Evolutionary conservation across 345 rosid genomes (phyloP), one percentile per base, ranked within the genome.

Genomic region (Citrus inodora): DNA sequence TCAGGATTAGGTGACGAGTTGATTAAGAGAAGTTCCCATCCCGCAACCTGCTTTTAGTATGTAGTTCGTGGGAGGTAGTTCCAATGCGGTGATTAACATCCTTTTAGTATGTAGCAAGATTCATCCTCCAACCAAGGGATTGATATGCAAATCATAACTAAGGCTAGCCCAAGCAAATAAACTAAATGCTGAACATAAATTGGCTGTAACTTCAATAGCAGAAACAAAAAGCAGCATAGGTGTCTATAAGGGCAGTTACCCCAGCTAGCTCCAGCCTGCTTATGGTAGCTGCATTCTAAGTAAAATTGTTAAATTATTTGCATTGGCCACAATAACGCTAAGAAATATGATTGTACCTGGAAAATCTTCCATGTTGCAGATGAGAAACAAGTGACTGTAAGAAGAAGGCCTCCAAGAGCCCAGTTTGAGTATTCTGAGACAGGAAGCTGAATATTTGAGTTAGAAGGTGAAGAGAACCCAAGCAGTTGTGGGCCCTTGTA

Each of bases 401-500:
- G 73, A 9, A 63, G 27, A 79, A 79, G 82, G 58, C 79, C 79
- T 53, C 79, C 79, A 53, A 76, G 64, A 53, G 79, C 48, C 92
- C 95, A 91, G 40, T 85, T 84, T 16, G 81, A 82, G 56, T 83
- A 63, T 19, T 77, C 77, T 24, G 85, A 5, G 22, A 40, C 28
- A 37, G 82, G 80, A 67, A 51, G 79, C 37, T 73, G 69, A 30
- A 62, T 64, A 42, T 32, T 1, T 0, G 60, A 35, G 33, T 62
- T 37, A 27, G 81, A 9, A 53, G 69, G 33, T 70, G 58, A 63
- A 17, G 77, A 24, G 42, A 9, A 37, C 4, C 65, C n/a, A 65
- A 74, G n/a, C 17, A 85, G 13, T 7, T 68, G 7, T 4, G 87
- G 90, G 69, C 90, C 92, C 56, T 83, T 84, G 74, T 87, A 87